These are phyloP conservation scores for Alternaria postmessia DNA, from an alignment of 2,329 filamentous ascomycete genomes.

Conservation along the genomic window DNA sequence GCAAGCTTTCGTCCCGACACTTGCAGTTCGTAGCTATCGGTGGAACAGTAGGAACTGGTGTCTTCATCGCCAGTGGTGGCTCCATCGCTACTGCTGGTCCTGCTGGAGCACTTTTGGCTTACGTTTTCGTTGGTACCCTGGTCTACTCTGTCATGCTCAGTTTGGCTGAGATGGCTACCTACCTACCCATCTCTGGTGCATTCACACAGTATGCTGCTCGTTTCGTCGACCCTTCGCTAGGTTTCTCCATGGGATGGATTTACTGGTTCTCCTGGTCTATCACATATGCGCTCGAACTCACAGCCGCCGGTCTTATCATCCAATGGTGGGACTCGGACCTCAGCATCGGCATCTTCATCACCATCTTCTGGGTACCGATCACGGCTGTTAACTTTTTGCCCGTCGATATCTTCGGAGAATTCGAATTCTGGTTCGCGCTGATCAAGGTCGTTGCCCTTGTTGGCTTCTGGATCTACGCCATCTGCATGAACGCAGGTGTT, in stretches of 20 bases:
- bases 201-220: slow-evolving; percentile 80
- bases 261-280: slow-evolving; percentile 83
- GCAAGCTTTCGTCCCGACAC: slow-evolving; percentile 49
- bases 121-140: slow-evolving; percentile 67
- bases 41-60: slow-evolving; percentile 61
- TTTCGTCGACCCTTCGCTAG: slow-evolving; percentile 75
- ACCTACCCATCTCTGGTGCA: slow-evolving; percentile 77
- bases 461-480: slow-evolving; percentile 78
- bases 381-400: slow-evolving; percentile 74
- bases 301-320: slow-evolving; percentile 76
- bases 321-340: slow-evolving; percentile 74
- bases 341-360: slow-evolving; percentile 75
- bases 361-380: slow-evolving; percentile 75
- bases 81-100: slow-evolving; percentile 60
- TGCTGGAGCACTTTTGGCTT: slow-evolving; percentile 57
- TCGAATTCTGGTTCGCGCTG: slow-evolving; percentile 80
- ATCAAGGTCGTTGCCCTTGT: slow-evolving; percentile 80
- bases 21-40: slow-evolving; percentile 53
- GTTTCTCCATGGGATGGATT: slow-evolving; percentile 82
- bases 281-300: slow-evolving; percentile 76
- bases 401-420: slow-evolving; percentile 75
- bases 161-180: slow-evolving; percentile 75
- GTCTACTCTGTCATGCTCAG: slow-evolving; percentile 77
- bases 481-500: slow-evolving; percentile 75
- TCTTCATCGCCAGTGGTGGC: slow-evolving; percentile 61